A percentile compares a stretch with the other conserved stretches of the same genome.
Evolutionary conservation across 2,329 filamentous ascomycete genomes (phyloP).

Genomic region (Aureobasidium namibiae): DNA sequence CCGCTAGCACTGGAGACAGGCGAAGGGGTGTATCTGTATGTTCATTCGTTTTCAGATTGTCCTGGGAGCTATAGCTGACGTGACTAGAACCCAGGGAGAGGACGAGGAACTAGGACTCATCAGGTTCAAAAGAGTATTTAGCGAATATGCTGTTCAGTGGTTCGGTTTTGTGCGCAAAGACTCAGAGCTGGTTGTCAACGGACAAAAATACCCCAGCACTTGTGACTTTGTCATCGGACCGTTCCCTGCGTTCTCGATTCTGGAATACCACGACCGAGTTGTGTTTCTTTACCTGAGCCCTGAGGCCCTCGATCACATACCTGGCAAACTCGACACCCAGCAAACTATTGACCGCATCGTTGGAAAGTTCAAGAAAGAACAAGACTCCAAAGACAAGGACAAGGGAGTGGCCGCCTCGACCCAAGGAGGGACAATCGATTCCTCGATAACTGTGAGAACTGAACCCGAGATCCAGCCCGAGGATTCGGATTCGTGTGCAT

Average conservation of each 20-base stretch:
- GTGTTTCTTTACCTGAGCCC: neutral
- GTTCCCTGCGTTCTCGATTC: neutral
- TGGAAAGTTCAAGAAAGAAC: neutral
- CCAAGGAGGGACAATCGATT: neutral
- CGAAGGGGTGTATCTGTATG: neutral
- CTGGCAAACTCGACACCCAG: neutral
- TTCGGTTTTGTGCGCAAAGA: neutral
- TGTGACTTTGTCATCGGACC: neutral
- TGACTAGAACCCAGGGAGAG: neutral
- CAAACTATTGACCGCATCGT: neutral
- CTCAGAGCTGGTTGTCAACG: neutral
- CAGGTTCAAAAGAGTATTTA: neutral
- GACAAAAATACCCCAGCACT: neutral
- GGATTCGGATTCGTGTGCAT: neutral
- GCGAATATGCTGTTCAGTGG: neutral
- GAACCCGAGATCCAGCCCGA: neutral
- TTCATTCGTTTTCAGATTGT: neutral
- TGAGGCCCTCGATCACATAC: neutral
- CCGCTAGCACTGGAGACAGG: neutral
- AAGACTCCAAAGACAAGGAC: neutral
- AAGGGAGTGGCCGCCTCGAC: neutral
- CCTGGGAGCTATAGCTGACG: neutral
- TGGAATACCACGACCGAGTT: neutral
- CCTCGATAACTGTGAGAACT: neutral
- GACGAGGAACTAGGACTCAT: neutral